Base-by-base conservation (phyloP, 139 green algal species). In the Chlamydomonas asymmetrica region DNA sequence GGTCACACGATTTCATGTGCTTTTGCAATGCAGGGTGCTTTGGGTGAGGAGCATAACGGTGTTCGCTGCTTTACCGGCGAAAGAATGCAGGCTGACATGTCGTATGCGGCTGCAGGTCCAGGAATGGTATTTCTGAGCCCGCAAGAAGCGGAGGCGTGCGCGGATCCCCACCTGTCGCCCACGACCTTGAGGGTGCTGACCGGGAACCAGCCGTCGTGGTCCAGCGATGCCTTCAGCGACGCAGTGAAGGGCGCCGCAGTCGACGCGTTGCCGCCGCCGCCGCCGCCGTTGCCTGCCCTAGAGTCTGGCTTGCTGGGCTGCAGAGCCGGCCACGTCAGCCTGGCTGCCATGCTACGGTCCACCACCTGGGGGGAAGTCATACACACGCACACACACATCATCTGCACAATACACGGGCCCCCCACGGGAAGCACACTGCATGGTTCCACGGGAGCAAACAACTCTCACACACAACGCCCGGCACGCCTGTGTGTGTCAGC, bases 151-250 rank as follows among this genome's bases (percentile, higher is more conserved):
- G n/a, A n/a, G n/a, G n/a, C n/a, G n/a, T n/a, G n/a, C 48, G 16
- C 57, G 9, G 29, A 27, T 31, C 9, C 75, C 59, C 34, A 81
- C 82, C 49, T 69, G 13, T 74, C 70, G 29, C 82, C 82, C 39
- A 29, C 34, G 32, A 82, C 69, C 25, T 49, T 41, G 50, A 87
- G 68, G 45, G 63, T 71, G 27, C 56, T 82, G 18, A 62, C 10
- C 2, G 82, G 82, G 35, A 82, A 60, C 50, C 75, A 60, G 31
- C 69, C 74, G 4, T 67, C 48, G 40, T 78, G 64, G 63, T 60
- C 45, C 22, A 87, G 64, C 20, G 80, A 82, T 2, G 82, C 82
- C 8, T 66, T 20, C 39, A 87, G 65, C 2, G n/a, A 29, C 9
- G 65, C 74, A 35, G 23, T 6, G 54, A 49, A 39, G 63, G 56